A percentile compares a stretch with the other conserved stretches of the same genome.
Conservation (phyloP, 371 early-diverging fungal genomes). For the Mucor mucedo region DNA sequence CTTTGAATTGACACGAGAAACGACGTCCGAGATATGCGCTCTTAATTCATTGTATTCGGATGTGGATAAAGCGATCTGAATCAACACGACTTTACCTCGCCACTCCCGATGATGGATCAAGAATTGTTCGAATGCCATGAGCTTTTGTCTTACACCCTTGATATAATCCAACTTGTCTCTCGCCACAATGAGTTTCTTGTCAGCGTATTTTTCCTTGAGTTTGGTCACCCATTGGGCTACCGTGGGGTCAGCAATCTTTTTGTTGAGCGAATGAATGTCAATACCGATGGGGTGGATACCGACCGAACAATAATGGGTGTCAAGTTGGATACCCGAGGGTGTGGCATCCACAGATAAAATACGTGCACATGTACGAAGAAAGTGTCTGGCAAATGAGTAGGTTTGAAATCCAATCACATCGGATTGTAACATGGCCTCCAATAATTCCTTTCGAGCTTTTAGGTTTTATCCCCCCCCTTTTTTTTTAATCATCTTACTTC, state of each 20-base stretch:
- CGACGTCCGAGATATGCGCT: conserved; percentile 84
- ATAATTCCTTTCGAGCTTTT: conserved; percentile 74
- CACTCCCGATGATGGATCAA: conserved; percentile 89
- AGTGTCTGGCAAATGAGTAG: conserved; percentile 93
- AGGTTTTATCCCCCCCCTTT: no score
- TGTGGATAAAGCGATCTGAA: conserved; percentile 73
- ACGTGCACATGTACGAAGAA: conserved; percentile 85
- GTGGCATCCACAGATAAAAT: conserved; percentile 84
- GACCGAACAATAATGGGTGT: conserved; percentile 80
- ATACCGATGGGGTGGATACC: conserved; percentile 95
- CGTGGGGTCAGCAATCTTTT: conserved; percentile 66
- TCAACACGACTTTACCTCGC: conserved; percentile 81
- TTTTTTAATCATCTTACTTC: no score
- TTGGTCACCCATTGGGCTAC: conserved; percentile 76
- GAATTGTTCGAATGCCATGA: conserved; percentile 94
- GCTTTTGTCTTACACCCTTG: conserved; percentile 98
- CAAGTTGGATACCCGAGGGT: conserved; percentile 81
- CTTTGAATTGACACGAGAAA: conserved; percentile 89
- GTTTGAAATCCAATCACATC: conserved; percentile 91
- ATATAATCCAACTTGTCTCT: conserved; percentile 98
- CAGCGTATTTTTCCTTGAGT: conserved; percentile 80
- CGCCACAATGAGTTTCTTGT: conserved; percentile 88
- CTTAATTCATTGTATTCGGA: conserved; percentile 76
- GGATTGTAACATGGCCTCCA: conserved; percentile 86
- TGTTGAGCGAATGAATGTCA: conserved; percentile 63